Evolutionary conservation across 495 filamentous ascomycete genomes (phyloP).

Genomic region (Hypoxylon crocopeplum): DNA sequence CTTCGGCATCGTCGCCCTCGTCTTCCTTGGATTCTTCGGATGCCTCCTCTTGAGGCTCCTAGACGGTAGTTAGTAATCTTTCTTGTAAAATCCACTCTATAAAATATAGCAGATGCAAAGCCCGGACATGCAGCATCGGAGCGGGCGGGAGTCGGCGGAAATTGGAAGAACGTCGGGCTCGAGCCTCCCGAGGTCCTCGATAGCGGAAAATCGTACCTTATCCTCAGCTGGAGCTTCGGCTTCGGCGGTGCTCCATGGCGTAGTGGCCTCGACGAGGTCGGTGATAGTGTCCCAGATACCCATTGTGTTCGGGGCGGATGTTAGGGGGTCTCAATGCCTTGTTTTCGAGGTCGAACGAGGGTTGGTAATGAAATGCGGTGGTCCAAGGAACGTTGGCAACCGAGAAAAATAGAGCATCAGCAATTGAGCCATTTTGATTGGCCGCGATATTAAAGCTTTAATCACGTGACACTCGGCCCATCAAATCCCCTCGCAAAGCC

Average conservation of each 20-base stretch:
- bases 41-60: slow-evolving; percentile 58
- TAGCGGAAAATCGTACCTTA: slow-evolving; percentile 40
- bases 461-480: slow-evolving; percentile 40
- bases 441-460: slow-evolving; percentile 18
- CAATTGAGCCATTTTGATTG: slow-evolving; percentile 57
- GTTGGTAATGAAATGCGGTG: slow-evolving; percentile 42
- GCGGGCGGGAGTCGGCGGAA: slow-evolving; percentile 64
- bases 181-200: slow-evolving; percentile 70
- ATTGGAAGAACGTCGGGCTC: slow-evolving; percentile 59
- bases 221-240: slow-evolving; percentile 59
- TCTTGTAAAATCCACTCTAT: neutral
- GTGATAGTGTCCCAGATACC: slow-evolving; percentile 63
- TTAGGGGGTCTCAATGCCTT: slow-evolving; percentile 51
- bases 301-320: slow-evolving; percentile 51
- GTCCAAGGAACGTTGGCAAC: slow-evolving; percentile 30
- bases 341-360: slow-evolving; percentile 39
- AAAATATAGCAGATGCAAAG: too few species aligned
- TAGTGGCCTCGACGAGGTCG: slow-evolving; percentile 61
- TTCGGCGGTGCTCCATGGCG: slow-evolving; percentile 62
- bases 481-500: slow-evolving; percentile 5
- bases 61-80: slow-evolving; percentile 13
- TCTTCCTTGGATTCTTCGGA: slow-evolving; percentile 53
- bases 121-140: slow-evolving; percentile 64
- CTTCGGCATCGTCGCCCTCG: slow-evolving; percentile 39
- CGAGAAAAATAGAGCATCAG: slow-evolving; percentile 51